Percentiles rank a stretch among this genome's conserved stretches.
Evolutionary conservation across 805 yeast species (phyloP).

Genomic region (Spencermartinsiella europaea): DNA sequence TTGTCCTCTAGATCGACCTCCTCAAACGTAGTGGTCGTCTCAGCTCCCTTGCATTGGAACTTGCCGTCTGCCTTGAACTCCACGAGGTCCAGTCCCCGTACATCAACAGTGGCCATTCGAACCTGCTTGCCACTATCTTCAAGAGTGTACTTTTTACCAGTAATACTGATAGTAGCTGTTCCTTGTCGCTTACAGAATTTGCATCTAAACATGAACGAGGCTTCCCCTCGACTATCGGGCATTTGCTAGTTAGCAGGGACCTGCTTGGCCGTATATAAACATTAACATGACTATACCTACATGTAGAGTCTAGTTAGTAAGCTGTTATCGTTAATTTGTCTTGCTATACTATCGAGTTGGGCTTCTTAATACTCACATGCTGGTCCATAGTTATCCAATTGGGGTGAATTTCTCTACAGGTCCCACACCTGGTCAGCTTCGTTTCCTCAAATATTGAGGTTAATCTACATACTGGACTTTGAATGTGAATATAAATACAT

Average conservation of each 20-base stretch:
- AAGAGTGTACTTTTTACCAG: conserved; percentile 29
- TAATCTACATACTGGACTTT: conserved; percentile 38
- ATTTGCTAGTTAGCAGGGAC: conserved; percentile 32
- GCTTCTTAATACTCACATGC: conserved; percentile 35
- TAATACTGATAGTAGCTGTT: conserved; percentile 27
- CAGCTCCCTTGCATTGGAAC: conserved; percentile 52
- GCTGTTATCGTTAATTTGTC: conserved; percentile 9
- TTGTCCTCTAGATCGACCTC: conserved; percentile 71
- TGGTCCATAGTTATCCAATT: conserved; percentile 65
- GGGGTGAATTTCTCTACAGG: conserved; percentile 72
- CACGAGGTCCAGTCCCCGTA: conserved; percentile 75
- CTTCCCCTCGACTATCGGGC: conserved; percentile 71
- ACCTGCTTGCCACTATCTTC: conserved; percentile 43
- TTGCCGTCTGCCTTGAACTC: conserved; percentile 65
- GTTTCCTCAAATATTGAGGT: neutral
- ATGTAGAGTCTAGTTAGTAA: neutral
- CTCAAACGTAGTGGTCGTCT: conserved; percentile 45
- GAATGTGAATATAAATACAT: conserved; percentile 74
- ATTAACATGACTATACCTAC: neutral
- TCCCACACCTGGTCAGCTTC: conserved; percentile 45
- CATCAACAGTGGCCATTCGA: conserved; percentile 62
- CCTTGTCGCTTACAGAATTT: conserved; percentile 48
- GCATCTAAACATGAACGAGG: conserved; percentile 77
- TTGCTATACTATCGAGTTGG: conserved; percentile 13
- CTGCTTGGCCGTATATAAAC: conserved; percentile 2